These are phyloP conservation scores for Diplogelasinospora grovesii DNA, from an alignment of 495 filamentous ascomycete genomes.

Conservation along the genomic window DNA sequence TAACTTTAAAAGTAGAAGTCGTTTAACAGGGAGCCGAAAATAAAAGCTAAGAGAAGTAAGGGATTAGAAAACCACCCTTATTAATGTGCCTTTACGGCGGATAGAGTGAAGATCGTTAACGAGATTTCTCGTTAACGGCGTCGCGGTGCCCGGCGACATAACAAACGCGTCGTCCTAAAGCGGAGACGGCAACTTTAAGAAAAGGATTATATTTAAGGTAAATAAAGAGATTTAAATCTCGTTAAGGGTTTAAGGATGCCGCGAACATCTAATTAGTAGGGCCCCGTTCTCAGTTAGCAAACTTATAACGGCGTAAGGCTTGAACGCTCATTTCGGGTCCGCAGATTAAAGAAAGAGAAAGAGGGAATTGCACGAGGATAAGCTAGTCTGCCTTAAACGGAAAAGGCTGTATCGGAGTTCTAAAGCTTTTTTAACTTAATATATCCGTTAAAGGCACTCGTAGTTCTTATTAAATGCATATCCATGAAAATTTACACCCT, in stretches of 20 bases:
- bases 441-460: no score
- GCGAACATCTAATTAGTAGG: not conserved
- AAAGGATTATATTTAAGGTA: not conserved
- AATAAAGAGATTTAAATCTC: not conserved
- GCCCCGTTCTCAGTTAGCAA: not conserved
- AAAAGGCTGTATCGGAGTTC: no score
- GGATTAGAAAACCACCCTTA: no score
- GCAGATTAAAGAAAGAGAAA: not conserved
- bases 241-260: not conserved
- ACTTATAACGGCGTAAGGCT: not conserved
- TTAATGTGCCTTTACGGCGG: no score
- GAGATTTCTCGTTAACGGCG: not conserved
- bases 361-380: no score
- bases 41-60: no score
- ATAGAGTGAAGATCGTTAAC: not conserved
- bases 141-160: not conserved
- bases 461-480: no score
- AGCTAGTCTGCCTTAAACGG: no score
- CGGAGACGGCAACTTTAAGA: not conserved
- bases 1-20: no score
- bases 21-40: no score
- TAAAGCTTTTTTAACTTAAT: no score
- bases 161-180: not conserved
- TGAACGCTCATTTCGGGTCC: not conserved
- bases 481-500: no score